A percentile compares a stretch with the other conserved stretches of the same genome.
phyloP scores from a whole-genome alignment of 129 eudicot species.

The Helichrysum umbraculigerum region DNA sequence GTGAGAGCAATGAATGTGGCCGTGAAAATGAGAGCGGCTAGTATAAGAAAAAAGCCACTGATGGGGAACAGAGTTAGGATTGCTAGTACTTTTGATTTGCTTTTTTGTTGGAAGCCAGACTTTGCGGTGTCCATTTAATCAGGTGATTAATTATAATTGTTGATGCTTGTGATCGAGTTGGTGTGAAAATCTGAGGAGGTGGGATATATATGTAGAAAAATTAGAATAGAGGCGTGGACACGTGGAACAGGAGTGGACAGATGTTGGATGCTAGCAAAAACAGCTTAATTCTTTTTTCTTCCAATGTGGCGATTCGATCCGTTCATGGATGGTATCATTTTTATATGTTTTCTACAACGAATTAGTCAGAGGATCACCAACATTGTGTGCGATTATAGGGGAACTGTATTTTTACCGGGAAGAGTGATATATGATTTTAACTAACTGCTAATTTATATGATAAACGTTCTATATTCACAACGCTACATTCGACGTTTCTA shows the following conservation, averaged over 20 bases:
- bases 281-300: neutral
- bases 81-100: constrained; percentile 31
- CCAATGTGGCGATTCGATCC: neutral
- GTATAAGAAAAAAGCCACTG: constrained; percentile 37
- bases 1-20: constrained; percentile 43
- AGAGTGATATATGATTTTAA: too few species aligned
- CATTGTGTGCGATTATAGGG: too few species aligned
- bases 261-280: neutral
- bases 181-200: neutral
- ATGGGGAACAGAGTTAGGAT: constrained; percentile 44
- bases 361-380: too few species aligned
- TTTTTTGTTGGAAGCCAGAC: neutral
- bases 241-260: neutral
- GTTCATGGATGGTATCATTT: neutral
- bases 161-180: neutral
- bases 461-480: too few species aligned
- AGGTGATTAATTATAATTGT: neutral
- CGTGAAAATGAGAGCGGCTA: constrained; percentile 42
- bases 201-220: too few species aligned
- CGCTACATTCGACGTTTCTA: too few species aligned
- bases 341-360: too few species aligned
- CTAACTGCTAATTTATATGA: too few species aligned
- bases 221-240: neutral
- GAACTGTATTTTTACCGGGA: too few species aligned
- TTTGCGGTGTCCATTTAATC: constrained; percentile 20